Base-by-base conservation (phyloP, 306 rosid genomes). In the Gynostemma pentaphyllum region DNA sequence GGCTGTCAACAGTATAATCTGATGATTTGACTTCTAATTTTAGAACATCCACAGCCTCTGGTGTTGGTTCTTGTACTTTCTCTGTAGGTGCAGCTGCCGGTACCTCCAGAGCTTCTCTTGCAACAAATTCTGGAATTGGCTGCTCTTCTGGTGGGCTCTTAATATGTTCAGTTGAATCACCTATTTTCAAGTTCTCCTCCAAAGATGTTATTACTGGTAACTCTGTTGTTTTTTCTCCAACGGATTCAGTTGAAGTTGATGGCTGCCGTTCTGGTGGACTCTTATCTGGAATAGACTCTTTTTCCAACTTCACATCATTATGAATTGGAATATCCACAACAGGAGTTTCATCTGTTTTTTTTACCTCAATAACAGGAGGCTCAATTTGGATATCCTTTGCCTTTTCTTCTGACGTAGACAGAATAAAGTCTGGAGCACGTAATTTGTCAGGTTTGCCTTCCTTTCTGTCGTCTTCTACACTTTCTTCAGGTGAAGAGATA, bases 141-240 rank as follows among this genome's bases (percentile, higher is more conserved):
- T 52, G 42, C 57, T 16, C 57, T 19, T 64, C 55, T 64, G 54
- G 44, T 32, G 51, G 67, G 67, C 52, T 62, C 51, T 62, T 62
- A n/a, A 42, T 24, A 44, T 27, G 24, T 15, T 62, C 52, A 62
- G 40, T 5, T 62, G 23, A 22, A 15, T 62, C 67, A 42, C 14
- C 19, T 47, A 21, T 47, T 32, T 37, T 16, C 42, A 26, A 30
- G 28, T 30, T 19, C 30, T 19, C 32, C 41, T 65, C 69, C 56
- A 65, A 2, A 39, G 13, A 65, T 9, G 69, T 41, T 18, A 46
- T 30, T 1, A 46, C 70, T 22, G 70, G 46, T 16, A 22, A 13
- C 34, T 66, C 70, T 27, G 28, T 18, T 29, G 52, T 56, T 62
- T 62, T 50, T 9, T n/a, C 51, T 41, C 15, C 52, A 42, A 62